Percentiles rank a stretch among this genome's conserved stretches.
These are phyloP conservation scores for Boletus sp. DNA, from an alignment of 768 basidiomycete genomes.

Conservation along the genomic window DNA sequence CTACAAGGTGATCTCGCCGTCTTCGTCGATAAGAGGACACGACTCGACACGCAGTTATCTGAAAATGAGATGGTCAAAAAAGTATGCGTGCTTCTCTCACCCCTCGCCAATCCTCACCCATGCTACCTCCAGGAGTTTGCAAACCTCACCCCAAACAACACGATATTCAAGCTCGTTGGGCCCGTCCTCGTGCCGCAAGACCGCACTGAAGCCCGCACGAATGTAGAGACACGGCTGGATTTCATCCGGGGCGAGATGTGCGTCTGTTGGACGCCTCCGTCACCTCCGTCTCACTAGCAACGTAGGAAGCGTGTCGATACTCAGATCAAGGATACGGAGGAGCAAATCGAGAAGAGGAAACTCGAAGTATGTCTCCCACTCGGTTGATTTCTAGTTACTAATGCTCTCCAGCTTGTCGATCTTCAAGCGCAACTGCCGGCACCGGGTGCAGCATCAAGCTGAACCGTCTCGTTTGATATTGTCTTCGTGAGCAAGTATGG, in stretches of 20 bases:
- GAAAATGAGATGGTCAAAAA: conserved; percentile 94
- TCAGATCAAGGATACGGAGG: conserved; percentile 77
- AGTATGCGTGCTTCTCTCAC: conserved; percentile 39
- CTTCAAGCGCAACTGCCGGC: conserved; percentile 57
- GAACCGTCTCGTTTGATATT: neutral
- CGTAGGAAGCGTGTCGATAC: conserved; percentile 73
- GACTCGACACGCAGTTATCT: conserved; percentile 84
- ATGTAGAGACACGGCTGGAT: conserved; percentile 86
- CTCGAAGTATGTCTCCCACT: conserved; percentile 52
- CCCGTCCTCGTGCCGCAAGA: conserved; percentile 91
- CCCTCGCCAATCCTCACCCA: neutral
- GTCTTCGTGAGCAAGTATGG: neutral
- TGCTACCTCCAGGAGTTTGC: conserved; percentile 69
- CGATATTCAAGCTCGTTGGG: conserved; percentile 88
- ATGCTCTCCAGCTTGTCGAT: conserved; percentile 54
- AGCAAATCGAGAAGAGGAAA: conserved; percentile 80
- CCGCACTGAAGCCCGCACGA: conserved; percentile 78
- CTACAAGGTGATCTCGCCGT: conserved; percentile 71
- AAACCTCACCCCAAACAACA: conserved; percentile 68
- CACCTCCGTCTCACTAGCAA: conserved; percentile 8
- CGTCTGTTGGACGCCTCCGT: conserved; percentile 19
- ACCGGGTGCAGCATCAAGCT: conserved; percentile 22
- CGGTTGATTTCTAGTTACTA: conserved; percentile 6
- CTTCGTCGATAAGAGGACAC: conserved; percentile 77
- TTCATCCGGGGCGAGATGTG: conserved; percentile 90